Percentiles rank a stretch among this genome's conserved stretches.
These are phyloP conservation scores for Guyanaporus albipodus DNA, from an alignment of 768 basidiomycete genomes.

Conservation along the genomic window DNA sequence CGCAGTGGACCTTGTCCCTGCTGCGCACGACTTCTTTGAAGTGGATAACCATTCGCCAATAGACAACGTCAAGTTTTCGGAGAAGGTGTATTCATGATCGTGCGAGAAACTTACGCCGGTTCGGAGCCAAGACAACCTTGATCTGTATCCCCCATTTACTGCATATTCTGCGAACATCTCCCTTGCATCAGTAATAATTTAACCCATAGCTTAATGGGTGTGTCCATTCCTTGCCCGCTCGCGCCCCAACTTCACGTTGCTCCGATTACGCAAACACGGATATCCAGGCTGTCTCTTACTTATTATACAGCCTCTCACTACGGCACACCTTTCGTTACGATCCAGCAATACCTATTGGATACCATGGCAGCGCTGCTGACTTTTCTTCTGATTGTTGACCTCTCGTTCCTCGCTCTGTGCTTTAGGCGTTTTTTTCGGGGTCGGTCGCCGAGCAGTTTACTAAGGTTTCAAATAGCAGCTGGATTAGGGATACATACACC, in stretches of 20 bases:
- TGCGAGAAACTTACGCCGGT: neutral
- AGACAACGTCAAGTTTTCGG: conserved; percentile 39
- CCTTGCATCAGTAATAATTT: conserved; percentile 16
- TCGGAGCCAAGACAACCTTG: conserved; percentile 6
- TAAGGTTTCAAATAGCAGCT: conserved; percentile 12
- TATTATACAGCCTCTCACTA: conserved; percentile 9
- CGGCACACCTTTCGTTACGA: conserved; percentile 9
- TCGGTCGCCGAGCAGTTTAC: conserved; percentile 1
- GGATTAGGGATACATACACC: conserved; percentile 10
- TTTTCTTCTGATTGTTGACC: neutral
- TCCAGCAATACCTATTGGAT: conserved; percentile 22
- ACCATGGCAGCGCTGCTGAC: conserved; percentile 16
- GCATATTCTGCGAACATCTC: conserved; percentile 21
- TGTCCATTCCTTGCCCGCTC: conserved; percentile 8
- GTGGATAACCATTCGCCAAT: conserved; percentile 36
- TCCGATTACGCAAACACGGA: conserved; percentile 8
- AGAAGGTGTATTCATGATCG: conserved; percentile 49
- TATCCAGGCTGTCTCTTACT: conserved; percentile 8
- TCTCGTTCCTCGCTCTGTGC: conserved; percentile 6
- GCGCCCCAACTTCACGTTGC: conserved; percentile 4
- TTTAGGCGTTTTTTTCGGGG: conserved; percentile 4
- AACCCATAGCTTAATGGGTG: conserved; percentile 20
- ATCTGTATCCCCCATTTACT: conserved; percentile 23
- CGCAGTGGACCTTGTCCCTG: conserved; percentile 40
- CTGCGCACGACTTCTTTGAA: conserved; percentile 41